Conservation (phyloP, 2,329 filamentous ascomycete species). For the Immersiporthe knoxdaviesiana region DNA sequence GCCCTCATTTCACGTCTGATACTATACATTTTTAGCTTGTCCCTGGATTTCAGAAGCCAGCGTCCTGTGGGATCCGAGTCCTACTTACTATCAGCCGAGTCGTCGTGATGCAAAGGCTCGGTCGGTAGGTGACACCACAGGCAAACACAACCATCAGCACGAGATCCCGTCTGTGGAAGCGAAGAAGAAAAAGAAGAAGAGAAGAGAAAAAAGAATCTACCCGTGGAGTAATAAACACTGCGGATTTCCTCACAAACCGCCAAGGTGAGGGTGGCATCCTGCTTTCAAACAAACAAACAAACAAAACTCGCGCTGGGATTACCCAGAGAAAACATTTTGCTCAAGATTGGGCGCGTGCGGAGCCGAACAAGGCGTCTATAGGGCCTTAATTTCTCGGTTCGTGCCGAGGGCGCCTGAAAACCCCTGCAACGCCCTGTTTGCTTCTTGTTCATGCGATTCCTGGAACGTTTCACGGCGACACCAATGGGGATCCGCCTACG, state of each 20-base stretch:
- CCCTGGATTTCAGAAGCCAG: not conserved
- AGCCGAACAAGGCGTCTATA: constrained; percentile 7
- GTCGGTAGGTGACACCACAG: not conserved
- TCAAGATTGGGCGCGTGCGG: constrained; percentile 21
- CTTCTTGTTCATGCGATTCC: not conserved
- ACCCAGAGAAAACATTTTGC: not conserved
- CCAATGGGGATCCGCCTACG: not conserved
- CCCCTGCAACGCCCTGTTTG: constrained; percentile 18
- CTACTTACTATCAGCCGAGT: not conserved
- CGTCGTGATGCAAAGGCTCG: not conserved
- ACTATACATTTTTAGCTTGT: not conserved
- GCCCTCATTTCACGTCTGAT: not conserved
- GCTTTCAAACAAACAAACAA: not conserved
- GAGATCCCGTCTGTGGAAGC: no score
- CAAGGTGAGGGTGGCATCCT: not conserved
- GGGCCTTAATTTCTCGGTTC: constrained; percentile 30
- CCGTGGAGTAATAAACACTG: no score
- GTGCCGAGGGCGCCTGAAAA: constrained; percentile 17
- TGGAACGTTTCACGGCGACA: constrained; percentile 1
- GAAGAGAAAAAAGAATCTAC: no score
- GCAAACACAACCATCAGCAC: no score
- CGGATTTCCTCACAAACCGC: not conserved
- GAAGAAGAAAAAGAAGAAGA: no score
- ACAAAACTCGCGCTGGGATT: not conserved
- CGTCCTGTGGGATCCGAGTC: not conserved